These are phyloP conservation scores for Talaromyces stipitatus DNA, from an alignment of 495 filamentous ascomycete species.

Conservation along the genomic window DNA sequence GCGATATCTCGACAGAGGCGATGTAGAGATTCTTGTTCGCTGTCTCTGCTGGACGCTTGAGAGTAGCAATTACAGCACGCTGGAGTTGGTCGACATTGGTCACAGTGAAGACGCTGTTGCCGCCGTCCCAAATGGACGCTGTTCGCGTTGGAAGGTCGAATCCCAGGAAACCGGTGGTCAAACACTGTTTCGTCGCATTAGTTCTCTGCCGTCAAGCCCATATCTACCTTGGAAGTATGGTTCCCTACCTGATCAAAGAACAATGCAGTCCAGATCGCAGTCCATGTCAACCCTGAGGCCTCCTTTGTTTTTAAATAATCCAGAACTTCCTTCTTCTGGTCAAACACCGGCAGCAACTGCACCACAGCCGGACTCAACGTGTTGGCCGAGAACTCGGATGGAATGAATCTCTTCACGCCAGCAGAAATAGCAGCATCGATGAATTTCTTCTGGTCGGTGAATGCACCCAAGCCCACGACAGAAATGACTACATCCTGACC, in stretches of 20 bases:
- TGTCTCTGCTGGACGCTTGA: slow-evolving; percentile 29
- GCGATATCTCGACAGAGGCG: slow-evolving; percentile 32
- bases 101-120: slow-evolving; percentile 24
- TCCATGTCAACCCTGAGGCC: slow-evolving; percentile 36
- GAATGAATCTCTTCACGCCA: slow-evolving; percentile 50
- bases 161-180: slow-evolving; percentile 35
- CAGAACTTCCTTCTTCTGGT: slow-evolving; percentile 32
- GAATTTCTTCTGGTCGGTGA: slow-evolving; percentile 36
- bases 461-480: slow-evolving; percentile 22
- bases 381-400: slow-evolving; percentile 24
- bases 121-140: slow-evolving; percentile 38
- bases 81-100: slow-evolving; percentile 34
- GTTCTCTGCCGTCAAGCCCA: too few relatives aligned
- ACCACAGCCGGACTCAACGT: slow-evolving; percentile 22
- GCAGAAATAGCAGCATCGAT: slow-evolving; percentile 53
- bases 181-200: slow-evolving; percentile 17
- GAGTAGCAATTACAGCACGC: slow-evolving; percentile 27
- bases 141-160: slow-evolving; percentile 30
- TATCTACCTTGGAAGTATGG: background rate
- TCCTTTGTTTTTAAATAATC: slow-evolving; percentile 39
- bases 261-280: slow-evolving; percentile 35
- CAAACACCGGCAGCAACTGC: slow-evolving; percentile 35
- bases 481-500: slow-evolving; percentile 43
- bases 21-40: slow-evolving; percentile 41
- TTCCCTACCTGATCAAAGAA: slow-evolving; percentile 43